Evolutionary conservation across 352 stramenopile species (phyloP).

Genomic region (Globisporangium paddicum): DNA sequence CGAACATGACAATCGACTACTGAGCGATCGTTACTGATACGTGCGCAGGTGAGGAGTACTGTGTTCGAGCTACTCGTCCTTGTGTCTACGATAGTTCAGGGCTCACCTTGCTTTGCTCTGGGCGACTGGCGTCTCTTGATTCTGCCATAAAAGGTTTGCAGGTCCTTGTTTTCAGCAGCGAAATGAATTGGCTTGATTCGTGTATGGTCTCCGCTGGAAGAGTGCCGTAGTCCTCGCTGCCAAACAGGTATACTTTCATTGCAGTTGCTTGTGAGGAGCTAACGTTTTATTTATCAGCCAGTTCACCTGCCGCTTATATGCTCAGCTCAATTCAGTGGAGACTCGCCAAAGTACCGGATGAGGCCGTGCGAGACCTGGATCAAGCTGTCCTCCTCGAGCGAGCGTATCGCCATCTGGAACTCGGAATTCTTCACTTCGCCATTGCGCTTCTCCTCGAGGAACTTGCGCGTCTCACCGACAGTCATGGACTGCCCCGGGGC

Average conservation of each 20-base stretch:
- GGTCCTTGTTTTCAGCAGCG: too few species aligned
- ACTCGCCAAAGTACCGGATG: constrained; percentile 66
- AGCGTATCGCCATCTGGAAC: constrained; percentile 85
- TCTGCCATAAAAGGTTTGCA: too few species aligned
- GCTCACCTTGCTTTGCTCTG: too few species aligned
- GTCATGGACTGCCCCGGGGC: constrained; percentile 65
- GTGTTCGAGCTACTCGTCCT: too few species aligned
- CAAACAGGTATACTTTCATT: too few species aligned
- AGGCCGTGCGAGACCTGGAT: constrained; percentile 91
- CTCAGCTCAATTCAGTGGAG: constrained; percentile 7
- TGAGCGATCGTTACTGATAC: neutral
- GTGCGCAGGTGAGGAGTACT: neutral
- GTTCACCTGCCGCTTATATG: neutral
- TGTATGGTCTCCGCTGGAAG: too few species aligned
- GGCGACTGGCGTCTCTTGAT: too few species aligned
- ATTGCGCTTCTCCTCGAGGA: constrained; percentile 85
- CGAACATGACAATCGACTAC: neutral
- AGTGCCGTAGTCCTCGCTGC: too few species aligned
- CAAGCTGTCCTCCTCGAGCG: constrained; percentile 90
- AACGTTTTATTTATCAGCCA: neutral
- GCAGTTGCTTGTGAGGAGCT: too few species aligned
- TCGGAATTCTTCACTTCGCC: constrained; percentile 74
- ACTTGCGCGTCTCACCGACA: constrained; percentile 82
- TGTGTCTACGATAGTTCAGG: too few species aligned
- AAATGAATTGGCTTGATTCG: too few species aligned